Conservation (phyloP, 179 eudicot genomes). For the Silene noctiflora region DNA sequence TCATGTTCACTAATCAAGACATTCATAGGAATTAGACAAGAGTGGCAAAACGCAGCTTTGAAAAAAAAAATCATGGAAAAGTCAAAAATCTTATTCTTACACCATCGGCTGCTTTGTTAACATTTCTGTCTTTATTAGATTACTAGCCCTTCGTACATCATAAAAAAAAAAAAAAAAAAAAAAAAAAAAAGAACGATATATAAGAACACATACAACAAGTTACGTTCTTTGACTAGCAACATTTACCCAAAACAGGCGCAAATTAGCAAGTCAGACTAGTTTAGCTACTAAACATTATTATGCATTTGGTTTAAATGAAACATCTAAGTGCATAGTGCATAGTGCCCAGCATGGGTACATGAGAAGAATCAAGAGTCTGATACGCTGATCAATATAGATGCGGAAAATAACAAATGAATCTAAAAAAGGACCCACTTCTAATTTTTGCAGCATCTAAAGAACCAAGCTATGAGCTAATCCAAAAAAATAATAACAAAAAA, state of each 20-base stretch:
- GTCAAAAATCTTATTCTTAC: background rate
- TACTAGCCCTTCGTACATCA: background rate
- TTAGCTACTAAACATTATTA: background rate
- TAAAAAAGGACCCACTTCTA: background rate
- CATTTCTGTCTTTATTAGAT: background rate
- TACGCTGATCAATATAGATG: background rate
- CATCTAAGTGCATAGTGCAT: background rate
- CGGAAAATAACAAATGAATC: background rate
- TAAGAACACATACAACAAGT: background rate
- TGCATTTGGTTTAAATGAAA: background rate
- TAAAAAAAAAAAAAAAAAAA: too few relatives aligned
- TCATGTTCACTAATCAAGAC: background rate
- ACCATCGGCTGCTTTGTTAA: background rate
- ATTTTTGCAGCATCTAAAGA: background rate
- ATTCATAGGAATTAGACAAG: background rate
- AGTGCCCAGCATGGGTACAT: conserved; percentile 1
- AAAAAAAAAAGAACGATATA: background rate
- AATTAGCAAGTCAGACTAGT: background rate
- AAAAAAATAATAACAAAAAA: background rate
- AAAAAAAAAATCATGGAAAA: background rate
- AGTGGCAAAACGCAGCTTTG: background rate
- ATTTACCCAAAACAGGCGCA: background rate
- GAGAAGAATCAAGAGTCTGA: background rate
- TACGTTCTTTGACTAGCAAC: background rate
- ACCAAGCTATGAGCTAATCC: background rate